Evolutionary conservation across 345 rosid genomes (phyloP), one percentile per base, ranked within the genome.

Genomic region (Brassica cretica): DNA sequence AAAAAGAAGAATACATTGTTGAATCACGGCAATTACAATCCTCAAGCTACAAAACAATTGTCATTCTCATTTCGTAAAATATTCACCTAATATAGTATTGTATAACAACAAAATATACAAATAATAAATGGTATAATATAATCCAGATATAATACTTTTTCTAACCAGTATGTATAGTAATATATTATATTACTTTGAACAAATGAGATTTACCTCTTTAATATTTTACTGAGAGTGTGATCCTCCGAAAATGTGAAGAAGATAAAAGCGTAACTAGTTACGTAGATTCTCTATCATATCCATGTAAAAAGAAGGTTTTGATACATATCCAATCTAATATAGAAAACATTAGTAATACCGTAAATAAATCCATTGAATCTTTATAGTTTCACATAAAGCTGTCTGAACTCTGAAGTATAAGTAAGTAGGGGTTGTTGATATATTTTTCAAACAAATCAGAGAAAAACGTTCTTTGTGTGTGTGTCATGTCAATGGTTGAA

Each of bases 321-420:
- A 63, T 70, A 33, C 58, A 70, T 18, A 63, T 55, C 33, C 12
- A 64, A 35, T 25, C 15, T 41, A 6, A 53, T 62, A 24, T 15
- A 15, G 15, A 70, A 63, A 63, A 63, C 65, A 70, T 32, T 9
- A 33, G 21, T 7, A 60, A 44, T 46, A 49, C 62, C 80, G 70
- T 35, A 55, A 15, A 53, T 3, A 62, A 76, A 21, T 11, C 64
- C 51, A 66, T 65, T 55, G 76, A 55, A 77, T 27, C 51, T 55
- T n/a, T 1, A 32, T 29, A 68, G 33, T 64, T 71, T 21, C 25
- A 56, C 37, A 55, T 27, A 27, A 27, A 77, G 39, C 67, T 18
- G 80, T 58, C 76, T 30, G 67, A 78, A 78, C 60, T n/a, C 16
- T 51, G 16, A n/a, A 56, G 49, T 56, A 59, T 72, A 72, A 66